Base-by-base conservation (phyloP, 176 grass and related monocot species). In the Eleusine coracana region DNA sequence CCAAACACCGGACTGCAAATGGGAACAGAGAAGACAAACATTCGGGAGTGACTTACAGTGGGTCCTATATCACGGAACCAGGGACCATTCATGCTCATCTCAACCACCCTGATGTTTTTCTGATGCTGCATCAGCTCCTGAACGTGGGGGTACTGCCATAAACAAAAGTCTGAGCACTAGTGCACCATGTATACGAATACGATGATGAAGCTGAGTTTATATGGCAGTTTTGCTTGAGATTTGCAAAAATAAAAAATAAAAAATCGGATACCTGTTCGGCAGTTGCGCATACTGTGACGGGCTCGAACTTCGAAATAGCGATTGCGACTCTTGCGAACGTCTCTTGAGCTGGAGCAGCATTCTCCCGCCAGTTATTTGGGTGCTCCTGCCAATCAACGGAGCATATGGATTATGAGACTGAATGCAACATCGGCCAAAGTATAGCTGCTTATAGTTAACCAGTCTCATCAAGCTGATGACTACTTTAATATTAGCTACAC, bases 31-130 rank as follows among this genome's bases (percentile, higher is more conserved):
- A 61, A 11, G 58, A 27, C 8, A 23, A 23, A 37, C 8, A 34
- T 46, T 18, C 25, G 18, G 54, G 51, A 82, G 45, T 50, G 38
- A 21, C 86, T 13, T 68, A 98, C 95, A 4, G 92, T 98, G 49
- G 95, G 95, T 52, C 92, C 95, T 75, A 86, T 95, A 66, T 98
- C 95, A 60, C 95, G 95, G 38, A 98, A 95, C 95, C 95, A 98
- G 44, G 88, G 86, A 88, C 95, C 95, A 13, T 98, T 95, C 90
- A 91, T 93, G 84, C 88, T 95, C 90, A 98, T 98, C 85, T 98
- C 95, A 36, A 98, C 90, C 72, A 98, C 92, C 76, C 95, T 91
- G 74, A 95, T 85, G 76, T 87, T 93, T 23, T 38, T 36, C 25
- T 93, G 78, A 69, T 80, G 68, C 68, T 70, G 76, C 87, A 98